Evolutionary conservation across 2,329 filamentous ascomycete species (phyloP).

Genomic region (Phoma sp.): DNA sequence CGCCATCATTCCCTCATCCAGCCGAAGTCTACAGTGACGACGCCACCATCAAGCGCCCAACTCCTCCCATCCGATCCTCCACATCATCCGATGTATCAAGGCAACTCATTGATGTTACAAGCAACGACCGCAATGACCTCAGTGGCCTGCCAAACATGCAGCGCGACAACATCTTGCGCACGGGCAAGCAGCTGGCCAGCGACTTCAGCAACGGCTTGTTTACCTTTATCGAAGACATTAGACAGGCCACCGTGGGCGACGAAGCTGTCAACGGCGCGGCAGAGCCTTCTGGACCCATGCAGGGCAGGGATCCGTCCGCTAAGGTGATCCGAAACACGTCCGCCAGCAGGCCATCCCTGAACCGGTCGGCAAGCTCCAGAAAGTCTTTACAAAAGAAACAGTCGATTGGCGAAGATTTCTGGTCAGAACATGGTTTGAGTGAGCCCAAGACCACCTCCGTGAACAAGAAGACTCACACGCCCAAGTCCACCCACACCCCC

Average conservation of each 20-base stretch:
- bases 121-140: slow-evolving; percentile 42
- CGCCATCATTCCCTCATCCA: slow-evolving; percentile 47
- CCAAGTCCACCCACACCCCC: slow-evolving; percentile 46
- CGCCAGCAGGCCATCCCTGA: slow-evolving; percentile 39
- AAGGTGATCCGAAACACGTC: slow-evolving; percentile 38
- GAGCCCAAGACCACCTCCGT: slow-evolving; percentile 45
- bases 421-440: slow-evolving; percentile 52
- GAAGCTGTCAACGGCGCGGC: slow-evolving; percentile 67
- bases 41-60: slow-evolving; percentile 19
- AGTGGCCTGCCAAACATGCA: slow-evolving; percentile 41
- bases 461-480: slow-evolving; percentile 50
- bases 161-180: slow-evolving; percentile 47
- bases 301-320: slow-evolving; percentile 29
- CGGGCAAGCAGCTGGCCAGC: slow-evolving; percentile 78
- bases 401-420: slow-evolving; percentile 52
- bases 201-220: slow-evolving; percentile 89
- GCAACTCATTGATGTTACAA: slow-evolving; percentile 31
- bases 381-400: slow-evolving; percentile 36
- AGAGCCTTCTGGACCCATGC: slow-evolving; percentile 46
- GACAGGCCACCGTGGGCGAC: slow-evolving; percentile 94
- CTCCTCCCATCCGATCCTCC: slow-evolving; percentile 27
- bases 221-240: slow-evolving; percentile 94
- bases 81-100: slow-evolving; percentile 44
- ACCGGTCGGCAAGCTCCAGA: slow-evolving; percentile 42
- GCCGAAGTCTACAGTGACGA: slow-evolving; percentile 45